Evolutionary conservation across 2,329 filamentous ascomycete species (phyloP).

Genomic region (Alternaria burnsii): DNA sequence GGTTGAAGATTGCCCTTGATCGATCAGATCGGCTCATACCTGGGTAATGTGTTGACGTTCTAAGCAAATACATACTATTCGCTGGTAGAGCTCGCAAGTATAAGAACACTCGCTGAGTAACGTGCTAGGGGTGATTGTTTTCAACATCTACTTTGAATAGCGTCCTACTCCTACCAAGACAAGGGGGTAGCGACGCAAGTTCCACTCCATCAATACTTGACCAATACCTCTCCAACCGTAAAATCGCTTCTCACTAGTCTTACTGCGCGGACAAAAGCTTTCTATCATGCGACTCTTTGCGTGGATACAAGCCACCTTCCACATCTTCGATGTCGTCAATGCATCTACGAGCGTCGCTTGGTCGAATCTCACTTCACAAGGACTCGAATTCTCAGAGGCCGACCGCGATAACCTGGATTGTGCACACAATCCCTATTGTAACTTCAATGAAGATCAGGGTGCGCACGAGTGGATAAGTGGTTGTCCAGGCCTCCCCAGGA

Average conservation of each 20-base stretch:
- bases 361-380: background rate
- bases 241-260: too few relatives aligned
- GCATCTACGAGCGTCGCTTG: background rate
- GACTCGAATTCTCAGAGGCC: background rate
- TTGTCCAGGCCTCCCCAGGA: background rate
- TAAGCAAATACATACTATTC: fast-evolving
- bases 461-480: background rate
- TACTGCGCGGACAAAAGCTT: background rate
- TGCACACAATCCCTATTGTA: background rate
- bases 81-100: too few relatives aligned
- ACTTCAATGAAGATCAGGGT: background rate
- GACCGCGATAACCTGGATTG: background rate
- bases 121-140: background rate
- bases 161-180: background rate
- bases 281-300: background rate
- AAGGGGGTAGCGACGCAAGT: background rate
- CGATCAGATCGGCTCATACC: background rate
- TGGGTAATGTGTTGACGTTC: background rate
- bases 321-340: background rate
- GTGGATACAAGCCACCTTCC: background rate
- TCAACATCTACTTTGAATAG: background rate
- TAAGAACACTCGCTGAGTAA: background rate
- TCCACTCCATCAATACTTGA: background rate
- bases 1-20: background rate
- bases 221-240: background rate